Conservation (phyloP, 169 alveolate genomes). For the Theileria equi region DNA sequence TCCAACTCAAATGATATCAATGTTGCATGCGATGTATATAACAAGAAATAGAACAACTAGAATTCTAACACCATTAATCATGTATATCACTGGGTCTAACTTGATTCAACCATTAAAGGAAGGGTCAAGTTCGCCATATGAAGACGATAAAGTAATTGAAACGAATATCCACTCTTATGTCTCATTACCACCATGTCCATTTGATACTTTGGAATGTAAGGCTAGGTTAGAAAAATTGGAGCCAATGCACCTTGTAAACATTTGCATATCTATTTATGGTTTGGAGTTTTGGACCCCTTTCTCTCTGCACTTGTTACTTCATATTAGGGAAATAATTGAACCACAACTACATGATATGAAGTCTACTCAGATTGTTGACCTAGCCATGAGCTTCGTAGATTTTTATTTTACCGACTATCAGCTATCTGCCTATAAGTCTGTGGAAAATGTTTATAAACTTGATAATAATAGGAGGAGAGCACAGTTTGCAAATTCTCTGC, state of each 20-base stretch:
- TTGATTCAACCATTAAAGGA: conserved; percentile 1
- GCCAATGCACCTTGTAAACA: conserved; percentile 45
- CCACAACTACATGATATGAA: conserved; percentile 62
- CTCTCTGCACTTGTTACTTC: conserved; percentile 42
- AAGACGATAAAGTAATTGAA: conserved; percentile 7
- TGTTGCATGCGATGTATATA: conserved; percentile 39
- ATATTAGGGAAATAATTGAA: conserved; percentile 32
- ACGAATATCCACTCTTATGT: conserved; percentile 21
- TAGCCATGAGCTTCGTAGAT: conserved; percentile 26
- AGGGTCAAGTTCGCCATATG: conserved; percentile 10
- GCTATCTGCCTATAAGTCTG: neutral
- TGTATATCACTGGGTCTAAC: conserved; percentile 24
- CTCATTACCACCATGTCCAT: conserved; percentile 40
- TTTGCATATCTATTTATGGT: conserved; percentile 51
- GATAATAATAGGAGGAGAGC: neutral
- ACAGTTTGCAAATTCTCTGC: neutral
- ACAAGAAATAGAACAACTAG: conserved; percentile 19
- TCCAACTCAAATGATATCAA: conserved; percentile 37
- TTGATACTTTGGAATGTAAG: conserved; percentile 18
- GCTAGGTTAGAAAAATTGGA: conserved; percentile 48
- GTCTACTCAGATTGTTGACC: conserved; percentile 40
- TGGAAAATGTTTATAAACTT: neutral
- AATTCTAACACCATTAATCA: conserved; percentile 36
- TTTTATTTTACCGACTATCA: conserved; percentile 50
- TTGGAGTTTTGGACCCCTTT: conserved; percentile 56